Evolutionary conservation across 345 rosid genomes (phyloP).

Genomic region (Punica granatum): DNA sequence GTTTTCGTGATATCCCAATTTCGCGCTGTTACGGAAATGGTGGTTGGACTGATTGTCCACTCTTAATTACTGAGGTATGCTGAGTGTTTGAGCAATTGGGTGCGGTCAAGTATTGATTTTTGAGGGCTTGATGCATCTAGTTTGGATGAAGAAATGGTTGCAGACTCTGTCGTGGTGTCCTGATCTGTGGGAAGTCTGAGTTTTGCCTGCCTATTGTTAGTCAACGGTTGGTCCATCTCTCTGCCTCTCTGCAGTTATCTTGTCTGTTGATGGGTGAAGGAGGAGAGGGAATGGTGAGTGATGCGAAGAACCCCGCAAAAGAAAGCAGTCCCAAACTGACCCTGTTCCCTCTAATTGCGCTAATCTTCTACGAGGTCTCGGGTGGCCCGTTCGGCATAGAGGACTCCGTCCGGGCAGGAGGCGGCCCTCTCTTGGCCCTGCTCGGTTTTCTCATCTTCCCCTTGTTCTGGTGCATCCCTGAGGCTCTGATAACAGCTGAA

Average conservation of each 20-base stretch:
- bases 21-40: not conserved
- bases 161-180: not conserved
- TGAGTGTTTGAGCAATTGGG: not conserved
- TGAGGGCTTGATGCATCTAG: not conserved
- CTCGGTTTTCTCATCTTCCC: conserved; percentile 84
- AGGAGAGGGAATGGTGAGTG: conserved; percentile 31
- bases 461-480: conserved; percentile 84
- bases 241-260: not conserved
- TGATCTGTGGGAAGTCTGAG: not conserved
- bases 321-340: conserved; percentile 54
- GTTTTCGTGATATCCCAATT: not conserved
- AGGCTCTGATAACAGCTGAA: conserved; percentile 90
- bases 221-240: not conserved
- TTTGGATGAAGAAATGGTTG: not conserved
- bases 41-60: not conserved
- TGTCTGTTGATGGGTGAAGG: conserved; percentile 62
- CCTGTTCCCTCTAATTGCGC: conserved; percentile 65
- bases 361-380: conserved; percentile 89
- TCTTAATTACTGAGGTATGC: not conserved
- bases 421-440: conserved; percentile 79
- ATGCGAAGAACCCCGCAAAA: conserved; percentile 21
- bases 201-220: not conserved
- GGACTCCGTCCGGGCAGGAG: conserved; percentile 80
- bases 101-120: not conserved
- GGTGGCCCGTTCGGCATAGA: conserved; percentile 98